Conservation (phyloP, 2,329 filamentous ascomycete species). For the Aspergillus jensenii region DNA sequence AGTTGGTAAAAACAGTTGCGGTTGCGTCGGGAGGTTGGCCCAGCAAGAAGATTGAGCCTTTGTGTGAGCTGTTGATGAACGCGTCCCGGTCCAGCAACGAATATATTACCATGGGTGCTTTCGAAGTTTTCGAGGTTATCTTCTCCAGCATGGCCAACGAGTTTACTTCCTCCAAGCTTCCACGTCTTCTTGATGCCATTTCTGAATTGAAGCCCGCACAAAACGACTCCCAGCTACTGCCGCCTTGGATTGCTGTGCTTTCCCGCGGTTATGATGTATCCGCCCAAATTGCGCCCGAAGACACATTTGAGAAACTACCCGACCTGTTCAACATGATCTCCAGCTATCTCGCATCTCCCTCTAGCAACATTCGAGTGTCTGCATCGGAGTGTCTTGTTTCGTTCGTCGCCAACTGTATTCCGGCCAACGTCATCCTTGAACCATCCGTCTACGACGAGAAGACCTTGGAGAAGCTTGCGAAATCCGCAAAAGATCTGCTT, state of each 20-base stretch:
- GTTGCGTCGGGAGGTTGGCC: constrained; percentile 90
- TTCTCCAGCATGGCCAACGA: constrained; percentile 90
- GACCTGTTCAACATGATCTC: constrained; percentile 79
- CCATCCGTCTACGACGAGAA: constrained; percentile 94
- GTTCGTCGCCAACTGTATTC: constrained; percentile 87
- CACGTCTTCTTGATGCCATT: constrained; percentile 85
- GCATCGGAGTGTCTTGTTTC: constrained; percentile 94
- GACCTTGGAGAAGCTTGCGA: constrained; percentile 74
- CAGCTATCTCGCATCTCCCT: constrained; percentile 78
- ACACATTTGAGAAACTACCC: constrained; percentile 88
- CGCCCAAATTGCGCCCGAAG: constrained; percentile 81
- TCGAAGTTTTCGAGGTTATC: constrained; percentile 96
- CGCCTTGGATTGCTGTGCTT: constrained; percentile 93
- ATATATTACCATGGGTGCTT: constrained; percentile 92
- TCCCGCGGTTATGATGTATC: constrained; percentile 94
- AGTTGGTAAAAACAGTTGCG: constrained; percentile 88
- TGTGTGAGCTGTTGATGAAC: constrained; percentile 84
- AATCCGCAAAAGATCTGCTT: constrained; percentile 70
- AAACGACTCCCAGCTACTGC: constrained; percentile 91
- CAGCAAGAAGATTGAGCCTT: constrained; percentile 86
- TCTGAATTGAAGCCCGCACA: constrained; percentile 85
- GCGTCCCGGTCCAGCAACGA: constrained; percentile 91
- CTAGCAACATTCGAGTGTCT: constrained; percentile 90
- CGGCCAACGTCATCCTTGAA: constrained; percentile 76
- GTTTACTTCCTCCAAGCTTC: constrained; percentile 83